Evolutionary conservation across 2,329 filamentous ascomycete species (phyloP).

Genomic region (Aphanocladium album): DNA sequence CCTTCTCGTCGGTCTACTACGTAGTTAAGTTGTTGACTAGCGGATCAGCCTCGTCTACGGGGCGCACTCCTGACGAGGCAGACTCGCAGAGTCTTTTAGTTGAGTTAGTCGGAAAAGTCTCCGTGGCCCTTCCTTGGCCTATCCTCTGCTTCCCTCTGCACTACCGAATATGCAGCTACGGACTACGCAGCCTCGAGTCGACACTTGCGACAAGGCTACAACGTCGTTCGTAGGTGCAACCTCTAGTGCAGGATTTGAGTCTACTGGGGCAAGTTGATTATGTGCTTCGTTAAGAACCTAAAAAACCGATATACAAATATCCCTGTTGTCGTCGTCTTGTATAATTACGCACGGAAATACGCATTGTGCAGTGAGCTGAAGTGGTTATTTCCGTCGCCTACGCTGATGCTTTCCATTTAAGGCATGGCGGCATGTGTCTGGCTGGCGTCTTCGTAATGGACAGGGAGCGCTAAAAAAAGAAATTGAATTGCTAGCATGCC

Average conservation of each 20-base stretch:
- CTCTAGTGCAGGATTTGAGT: no score
- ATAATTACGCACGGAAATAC: background rate
- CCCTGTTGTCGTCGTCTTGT: no score
- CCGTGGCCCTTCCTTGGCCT: no score
- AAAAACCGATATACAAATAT: no score
- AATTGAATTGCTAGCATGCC: background rate
- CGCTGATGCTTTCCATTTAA: background rate
- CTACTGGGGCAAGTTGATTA: no score
- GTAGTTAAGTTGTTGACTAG: background rate
- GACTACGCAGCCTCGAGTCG: no score
- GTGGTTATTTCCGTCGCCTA: conserved; percentile 1
- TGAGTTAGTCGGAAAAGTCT: no score
- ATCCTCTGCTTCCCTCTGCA: no score
- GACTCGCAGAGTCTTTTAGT: background rate
- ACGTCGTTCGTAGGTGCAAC: no score
- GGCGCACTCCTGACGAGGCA: background rate
- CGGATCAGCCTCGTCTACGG: background rate
- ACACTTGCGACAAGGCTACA: no score
- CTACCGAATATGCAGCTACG: no score
- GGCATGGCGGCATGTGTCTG: background rate
- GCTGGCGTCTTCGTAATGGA: background rate
- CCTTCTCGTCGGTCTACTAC: background rate
- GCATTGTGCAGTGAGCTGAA: background rate
- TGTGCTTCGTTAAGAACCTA: no score
- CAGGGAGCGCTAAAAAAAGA: background rate